Percentiles rank a stretch among this genome's conserved stretches.
Evolutionary conservation across 2,329 filamentous ascomycete genomes (phyloP).

Genomic region (Penicillium sp.): DNA sequence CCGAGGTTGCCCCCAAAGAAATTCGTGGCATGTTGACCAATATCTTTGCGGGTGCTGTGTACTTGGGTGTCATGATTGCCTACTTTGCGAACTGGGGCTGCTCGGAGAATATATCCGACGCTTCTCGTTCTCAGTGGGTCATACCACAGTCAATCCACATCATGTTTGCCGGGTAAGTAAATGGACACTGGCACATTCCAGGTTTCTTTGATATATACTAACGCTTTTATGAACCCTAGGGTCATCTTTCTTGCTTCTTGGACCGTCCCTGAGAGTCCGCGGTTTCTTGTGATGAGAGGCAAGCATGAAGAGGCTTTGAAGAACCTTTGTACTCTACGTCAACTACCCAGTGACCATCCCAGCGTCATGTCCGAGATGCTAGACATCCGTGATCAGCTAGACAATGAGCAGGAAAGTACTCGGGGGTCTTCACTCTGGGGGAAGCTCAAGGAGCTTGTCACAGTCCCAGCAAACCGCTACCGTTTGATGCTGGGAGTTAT

Average conservation of each 20-base stretch:
- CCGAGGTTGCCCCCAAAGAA: conserved; percentile 6
- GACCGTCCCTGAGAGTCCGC: conserved; percentile 1
- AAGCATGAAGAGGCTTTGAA: neutral
- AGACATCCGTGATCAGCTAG: neutral
- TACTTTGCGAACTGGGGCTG: conserved; percentile 15
- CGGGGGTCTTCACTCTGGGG: neutral
- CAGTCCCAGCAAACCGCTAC: conserved; percentile 4
- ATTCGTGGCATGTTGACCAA: conserved; percentile 11
- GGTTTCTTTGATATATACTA: neutral
- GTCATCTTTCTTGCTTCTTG: conserved; percentile 1
- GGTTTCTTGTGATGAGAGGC: conserved; percentile 2
- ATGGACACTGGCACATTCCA: neutral
- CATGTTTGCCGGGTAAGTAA: neutral
- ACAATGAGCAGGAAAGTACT: conserved; percentile 1
- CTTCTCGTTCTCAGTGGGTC: conserved; percentile 2
- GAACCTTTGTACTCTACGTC: conserved; percentile 1
- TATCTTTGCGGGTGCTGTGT: conserved; percentile 11
- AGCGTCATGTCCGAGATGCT: neutral
- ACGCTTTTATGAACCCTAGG: neutral
- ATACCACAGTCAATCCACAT: conserved; percentile 1
- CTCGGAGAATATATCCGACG: conserved; percentile 5
- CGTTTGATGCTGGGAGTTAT: conserved; percentile 7
- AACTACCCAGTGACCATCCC: neutral
- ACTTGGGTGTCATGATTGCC: conserved; percentile 11
- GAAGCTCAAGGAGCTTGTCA: conserved; percentile 3